Evolutionary conservation across 441 rosid species (phyloP), one percentile per base, ranked within the genome.

Genomic region (Pelargonium myrrhifolium): DNA sequence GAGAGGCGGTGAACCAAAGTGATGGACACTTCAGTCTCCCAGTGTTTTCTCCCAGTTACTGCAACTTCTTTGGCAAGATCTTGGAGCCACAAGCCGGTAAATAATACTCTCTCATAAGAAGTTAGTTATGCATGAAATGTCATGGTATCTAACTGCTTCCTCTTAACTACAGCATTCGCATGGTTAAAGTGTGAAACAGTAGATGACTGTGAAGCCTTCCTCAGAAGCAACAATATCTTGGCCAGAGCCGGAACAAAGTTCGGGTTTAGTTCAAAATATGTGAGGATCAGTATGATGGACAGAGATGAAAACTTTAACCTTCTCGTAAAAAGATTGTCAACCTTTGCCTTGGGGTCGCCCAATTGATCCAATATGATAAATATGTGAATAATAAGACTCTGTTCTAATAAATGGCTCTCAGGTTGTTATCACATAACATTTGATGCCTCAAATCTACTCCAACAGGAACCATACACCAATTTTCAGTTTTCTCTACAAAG

Each of bases 211-310:
- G 89, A 71, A 53, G 69, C 64, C 15, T 75, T 86, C 5, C 42
- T 93, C 12, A 79, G 77, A 70, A 82, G 58, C 45, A 75, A 79
- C 3, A 87, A 84, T 72, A 77, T 93, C 9, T 31, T 81, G 67
- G 18, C 76, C 15, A 87, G 96, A 68, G 77, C 81, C 0, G 98
- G 98, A 28, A 68, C 56, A 11, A 69, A 78, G 9, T 93, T 90
- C 40, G 98, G 94, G 22, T 79, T 67, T 20, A 82, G 76, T 65
- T 53, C 78, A 26, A 67, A 76, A 42, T 81, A 82, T 47, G 89
- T 71, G n/a, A 77, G 97, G 76, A 67, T 90, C 37, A 90, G 97
- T 71, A 79, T 90, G 92, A 74, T 89, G 35, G 75, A 94, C 68
- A 69, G 69, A 51, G 93, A 86, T 7, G 90, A 80, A 14, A 82